Conservation (phyloP, 2,329 filamentous ascomycete genomes). For the Emmonsiellopsis sp. region DNA sequence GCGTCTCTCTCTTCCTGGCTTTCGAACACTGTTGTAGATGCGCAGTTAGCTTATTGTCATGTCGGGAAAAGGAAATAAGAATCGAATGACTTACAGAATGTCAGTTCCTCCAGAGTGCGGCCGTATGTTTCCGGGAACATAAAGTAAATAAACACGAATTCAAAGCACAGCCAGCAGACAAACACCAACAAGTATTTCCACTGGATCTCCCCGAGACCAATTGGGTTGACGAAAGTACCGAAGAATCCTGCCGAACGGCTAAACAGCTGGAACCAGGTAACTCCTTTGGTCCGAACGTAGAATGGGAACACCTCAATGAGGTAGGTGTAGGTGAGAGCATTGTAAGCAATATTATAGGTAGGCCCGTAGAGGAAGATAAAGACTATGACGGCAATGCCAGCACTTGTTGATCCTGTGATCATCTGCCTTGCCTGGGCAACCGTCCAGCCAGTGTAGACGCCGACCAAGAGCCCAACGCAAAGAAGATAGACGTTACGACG, state of each 20-base stretch:
- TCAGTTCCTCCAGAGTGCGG: slow-evolving; percentile 32
- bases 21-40: not conserved
- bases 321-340: slow-evolving; percentile 33
- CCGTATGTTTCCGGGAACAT: slow-evolving; percentile 33
- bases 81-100: not conserved
- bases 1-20: slow-evolving; percentile 1
- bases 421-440: slow-evolving; percentile 35
- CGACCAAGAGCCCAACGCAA: slow-evolving; percentile 42
- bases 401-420: slow-evolving; percentile 25
- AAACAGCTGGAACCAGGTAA: slow-evolving; percentile 47
- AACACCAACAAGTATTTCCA: slow-evolving; percentile 36
- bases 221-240: slow-evolving; percentile 37
- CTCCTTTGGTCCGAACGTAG: slow-evolving; percentile 46
- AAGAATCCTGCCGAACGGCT: slow-evolving; percentile 39
- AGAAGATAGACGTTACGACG: slow-evolving; percentile 34
- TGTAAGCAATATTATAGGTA: slow-evolving; percentile 43
- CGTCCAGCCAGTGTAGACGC: slow-evolving; percentile 46
- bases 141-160: slow-evolving; percentile 30
- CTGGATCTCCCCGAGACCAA: slow-evolving; percentile 29
- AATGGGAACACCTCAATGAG: slow-evolving; percentile 51
- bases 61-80: not conserved
- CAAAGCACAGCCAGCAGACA: slow-evolving; percentile 29
- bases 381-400: slow-evolving; percentile 36
- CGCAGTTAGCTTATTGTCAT: not conserved
- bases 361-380: slow-evolving; percentile 52